Conservation (phyloP, 306 rosid genomes). For the Clitoria ternatea region DNA sequence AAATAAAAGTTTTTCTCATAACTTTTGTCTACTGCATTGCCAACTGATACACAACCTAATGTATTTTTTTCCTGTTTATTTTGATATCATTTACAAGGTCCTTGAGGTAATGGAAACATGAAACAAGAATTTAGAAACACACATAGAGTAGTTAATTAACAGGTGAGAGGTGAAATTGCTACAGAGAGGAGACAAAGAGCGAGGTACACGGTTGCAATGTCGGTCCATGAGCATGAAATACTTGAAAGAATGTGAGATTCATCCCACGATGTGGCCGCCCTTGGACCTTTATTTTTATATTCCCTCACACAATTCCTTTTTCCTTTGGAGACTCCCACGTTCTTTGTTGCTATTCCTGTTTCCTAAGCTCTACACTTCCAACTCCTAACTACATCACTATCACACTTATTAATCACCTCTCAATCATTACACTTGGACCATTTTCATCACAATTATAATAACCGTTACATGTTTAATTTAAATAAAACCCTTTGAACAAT, state of each 20-base stretch:
- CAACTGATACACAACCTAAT: too few species aligned
- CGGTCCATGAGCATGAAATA: slow-evolving; percentile 30
- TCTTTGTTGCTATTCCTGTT: too few species aligned
- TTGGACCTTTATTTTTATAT: slow-evolving; percentile 25
- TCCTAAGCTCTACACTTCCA: slow-evolving; percentile 12
- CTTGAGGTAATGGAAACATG: too few species aligned
- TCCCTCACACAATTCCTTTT: slow-evolving; percentile 31
- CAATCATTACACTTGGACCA: slow-evolving; percentile 41
- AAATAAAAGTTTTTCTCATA: too few species aligned
- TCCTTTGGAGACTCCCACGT: slow-evolving; percentile 57
- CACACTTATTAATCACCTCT: slow-evolving; percentile 27
- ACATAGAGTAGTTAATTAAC: too few species aligned
- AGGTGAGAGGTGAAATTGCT: slow-evolving; percentile 13
- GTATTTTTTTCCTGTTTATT: too few species aligned
- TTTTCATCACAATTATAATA: slow-evolving; percentile 1
- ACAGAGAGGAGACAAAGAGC: slow-evolving; percentile 40
- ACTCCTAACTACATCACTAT: slow-evolving; percentile 33
- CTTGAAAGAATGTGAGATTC: slow-evolving; percentile 41
- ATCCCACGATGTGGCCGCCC: slow-evolving; percentile 75
- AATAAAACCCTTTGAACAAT: slow-evolving; percentile 19
- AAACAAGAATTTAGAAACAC: too few species aligned
- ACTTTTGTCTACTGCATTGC: too few species aligned
- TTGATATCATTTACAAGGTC: too few species aligned
- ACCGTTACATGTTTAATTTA: slow-evolving; percentile 18
- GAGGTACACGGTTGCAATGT: slow-evolving; percentile 54